A percentile compares a stretch with the other conserved stretches of the same genome.
These are phyloP conservation scores for Corrigiola litoralis DNA, from an alignment of 179 eudicot species.

Conservation along the genomic window DNA sequence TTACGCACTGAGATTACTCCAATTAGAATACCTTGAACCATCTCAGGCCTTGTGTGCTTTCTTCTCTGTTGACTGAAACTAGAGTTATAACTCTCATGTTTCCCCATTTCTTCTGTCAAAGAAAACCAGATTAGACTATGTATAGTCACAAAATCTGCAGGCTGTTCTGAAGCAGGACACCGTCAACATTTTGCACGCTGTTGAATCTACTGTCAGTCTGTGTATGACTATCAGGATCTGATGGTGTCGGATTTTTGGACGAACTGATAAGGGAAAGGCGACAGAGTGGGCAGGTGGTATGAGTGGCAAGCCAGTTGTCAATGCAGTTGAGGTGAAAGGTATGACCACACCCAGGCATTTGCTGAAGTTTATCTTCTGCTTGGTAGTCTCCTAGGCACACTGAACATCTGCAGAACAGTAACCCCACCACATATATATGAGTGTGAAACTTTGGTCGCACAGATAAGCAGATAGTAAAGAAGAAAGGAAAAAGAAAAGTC, in stretches of 20 bases:
- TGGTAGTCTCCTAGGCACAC: constrained; percentile 31
- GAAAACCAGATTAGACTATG: background rate
- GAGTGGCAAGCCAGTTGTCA: constrained; percentile 28
- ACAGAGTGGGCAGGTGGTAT: constrained; percentile 28
- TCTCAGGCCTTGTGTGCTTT: background rate
- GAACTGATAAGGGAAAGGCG: constrained; percentile 27
- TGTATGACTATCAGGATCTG: constrained; percentile 14
- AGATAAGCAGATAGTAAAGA: background rate
- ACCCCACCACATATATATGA: background rate
- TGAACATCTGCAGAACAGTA: constrained; percentile 20
- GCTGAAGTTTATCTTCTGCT: constrained; percentile 30
- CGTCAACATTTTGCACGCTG: constrained; percentile 14
- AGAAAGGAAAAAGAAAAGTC: background rate
- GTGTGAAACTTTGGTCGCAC: background rate
- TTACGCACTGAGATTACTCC: background rate
- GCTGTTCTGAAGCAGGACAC: constrained; percentile 14
- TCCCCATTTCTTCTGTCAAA: background rate
- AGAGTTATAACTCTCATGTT: background rate
- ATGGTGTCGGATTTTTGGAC: constrained; percentile 12
- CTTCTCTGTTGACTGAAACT: background rate
- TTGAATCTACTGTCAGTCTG: constrained; percentile 4
- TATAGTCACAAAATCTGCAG: constrained; percentile 14
- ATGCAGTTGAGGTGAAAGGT: constrained; percentile 27
- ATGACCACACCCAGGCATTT: constrained; percentile 28
- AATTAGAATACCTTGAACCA: background rate